A percentile compares a stretch with the other conserved stretches of the same genome.
Conservation (phyloP, 768 basidiomycete species). For the Kwoniella pini region DNA sequence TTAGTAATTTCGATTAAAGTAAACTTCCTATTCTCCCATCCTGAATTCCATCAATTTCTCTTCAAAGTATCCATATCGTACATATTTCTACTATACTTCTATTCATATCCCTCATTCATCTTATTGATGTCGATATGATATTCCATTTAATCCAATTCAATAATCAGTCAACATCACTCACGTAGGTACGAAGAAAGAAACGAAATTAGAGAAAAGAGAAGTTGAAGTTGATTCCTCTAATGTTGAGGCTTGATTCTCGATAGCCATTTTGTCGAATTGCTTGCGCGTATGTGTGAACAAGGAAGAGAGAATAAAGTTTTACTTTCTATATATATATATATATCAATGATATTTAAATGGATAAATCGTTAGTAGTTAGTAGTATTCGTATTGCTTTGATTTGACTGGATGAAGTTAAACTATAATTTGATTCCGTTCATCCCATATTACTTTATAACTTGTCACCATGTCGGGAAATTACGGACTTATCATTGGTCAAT, state of each 20-base stretch:
- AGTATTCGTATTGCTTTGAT: neutral
- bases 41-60: no score
- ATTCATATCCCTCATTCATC: no score
- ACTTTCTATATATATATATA: neutral
- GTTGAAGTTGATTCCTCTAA: conserved; percentile 5
- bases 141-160: no score
- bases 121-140: no score
- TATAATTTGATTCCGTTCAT: neutral
- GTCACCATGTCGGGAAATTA: conserved; percentile 10
- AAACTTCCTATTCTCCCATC: no score
- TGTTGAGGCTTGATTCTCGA: conserved; percentile 19
- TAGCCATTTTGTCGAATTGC: conserved; percentile 15
- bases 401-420: conserved; percentile 5
- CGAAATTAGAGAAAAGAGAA: conserved; percentile 35
- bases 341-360: neutral
- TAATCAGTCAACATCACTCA: conserved; percentile 25
- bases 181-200: conserved; percentile 45
- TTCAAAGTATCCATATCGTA: no score
- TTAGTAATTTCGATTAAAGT: no score
- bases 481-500: conserved; percentile 15
- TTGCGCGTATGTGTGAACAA: neutral
- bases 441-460: neutral
- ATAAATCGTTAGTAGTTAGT: neutral
- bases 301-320: neutral
- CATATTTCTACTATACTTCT: no score